Evolutionary conservation across 2,329 filamentous ascomycete species (phyloP), one percentile per base, ranked within the genome.

Genomic region (Didymella arachidicola): DNA sequence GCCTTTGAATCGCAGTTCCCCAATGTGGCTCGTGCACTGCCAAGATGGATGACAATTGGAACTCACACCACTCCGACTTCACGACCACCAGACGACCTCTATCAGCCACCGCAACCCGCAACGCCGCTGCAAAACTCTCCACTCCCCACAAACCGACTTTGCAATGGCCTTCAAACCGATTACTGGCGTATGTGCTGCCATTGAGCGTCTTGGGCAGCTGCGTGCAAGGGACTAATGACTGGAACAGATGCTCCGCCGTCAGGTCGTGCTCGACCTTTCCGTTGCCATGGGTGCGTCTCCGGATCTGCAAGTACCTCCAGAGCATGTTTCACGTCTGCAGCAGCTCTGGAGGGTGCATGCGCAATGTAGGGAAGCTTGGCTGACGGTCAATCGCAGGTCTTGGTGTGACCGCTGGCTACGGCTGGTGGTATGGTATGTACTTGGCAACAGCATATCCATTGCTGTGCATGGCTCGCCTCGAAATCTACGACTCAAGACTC

Each of bases 391-490:
- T 46, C 41, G 46, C 65, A 88, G 86, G 86, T 77, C 84, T 89
- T 75, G 86, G 86, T 71, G 82, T 83, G 66, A 80, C 85, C 67
- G 81, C 82, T 76, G 87, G 86, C 68, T 89, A 88, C 78, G 82
- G 84, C 74, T 89, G 83, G 81, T 89, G 87, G 87, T 89, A 89
- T 80, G 86, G 80, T 82, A 82, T 64, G 80, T 82, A 72, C 70
- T 59, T 32, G 47, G 42, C 42, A 25, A 46, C 25, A 32, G 25
- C 46, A 30, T 42, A 49, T 18, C 3, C 26, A 39, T 41, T 22
- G 18, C 45, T 46, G 56, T 45, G 32, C 16, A 22, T 34, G 19
- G 45, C 25, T 32, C 39, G 47, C 57, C 27, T 22, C 14, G 12
- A 47, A 25, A 42, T n/a, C 19, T 5, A 22, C 25, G 7, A 25